A percentile compares a stretch with the other conserved stretches of the same genome.
Conservation (phyloP, 2,329 filamentous ascomycete genomes). For the Ophioceras dolichostomum region DNA sequence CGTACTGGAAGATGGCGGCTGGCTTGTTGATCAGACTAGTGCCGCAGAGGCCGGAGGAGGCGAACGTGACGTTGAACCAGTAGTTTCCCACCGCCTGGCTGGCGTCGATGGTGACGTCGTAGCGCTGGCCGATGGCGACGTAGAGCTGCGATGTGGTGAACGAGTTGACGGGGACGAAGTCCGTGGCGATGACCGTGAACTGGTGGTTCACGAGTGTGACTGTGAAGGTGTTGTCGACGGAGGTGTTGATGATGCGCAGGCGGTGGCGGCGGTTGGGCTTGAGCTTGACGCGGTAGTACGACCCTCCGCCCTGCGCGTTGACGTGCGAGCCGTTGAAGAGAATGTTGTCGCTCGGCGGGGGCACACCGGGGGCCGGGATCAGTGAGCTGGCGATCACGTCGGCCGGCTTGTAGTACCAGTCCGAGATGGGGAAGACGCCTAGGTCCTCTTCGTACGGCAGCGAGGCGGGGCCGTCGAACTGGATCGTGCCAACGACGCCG, state of each 20-base stretch:
- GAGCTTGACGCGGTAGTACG: slow-evolving; percentile 18
- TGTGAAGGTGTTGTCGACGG: slow-evolving; percentile 32
- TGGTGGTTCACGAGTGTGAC: slow-evolving; percentile 34
- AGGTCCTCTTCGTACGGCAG: slow-evolving; percentile 36
- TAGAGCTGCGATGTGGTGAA: slow-evolving; percentile 35
- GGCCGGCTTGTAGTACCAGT: slow-evolving; percentile 33
- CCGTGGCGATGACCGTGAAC: slow-evolving; percentile 35
- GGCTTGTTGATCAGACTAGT: slow-evolving; percentile 11
- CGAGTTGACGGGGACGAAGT: slow-evolving; percentile 37
- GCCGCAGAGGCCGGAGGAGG: slow-evolving; percentile 9
- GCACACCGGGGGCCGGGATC: slow-evolving; percentile 8
- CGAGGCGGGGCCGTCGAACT: slow-evolving; percentile 29
- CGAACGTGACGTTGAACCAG: slow-evolving; percentile 15
- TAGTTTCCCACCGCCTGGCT: slow-evolving; percentile 9
- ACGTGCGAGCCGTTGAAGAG: slow-evolving; percentile 28
- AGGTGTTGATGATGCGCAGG: slow-evolving; percentile 35
- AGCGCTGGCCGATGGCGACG: slow-evolving; percentile 33
- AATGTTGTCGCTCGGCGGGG: slow-evolving; percentile 22
- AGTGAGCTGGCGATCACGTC: slow-evolving; percentile 13
- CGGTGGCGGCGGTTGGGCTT: slow-evolving; percentile 30
- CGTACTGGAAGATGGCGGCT: slow-evolving; percentile 26
- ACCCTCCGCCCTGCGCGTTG: slow-evolving; percentile 14
- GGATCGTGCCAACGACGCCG: slow-evolving; percentile 35
- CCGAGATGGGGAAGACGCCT: slow-evolving; percentile 34
- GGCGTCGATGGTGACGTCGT: slow-evolving; percentile 34